Evolutionary conservation across 1,284 basidiomycete genomes (phyloP).

Genomic region (Cryptococcus wingfieldii): DNA sequence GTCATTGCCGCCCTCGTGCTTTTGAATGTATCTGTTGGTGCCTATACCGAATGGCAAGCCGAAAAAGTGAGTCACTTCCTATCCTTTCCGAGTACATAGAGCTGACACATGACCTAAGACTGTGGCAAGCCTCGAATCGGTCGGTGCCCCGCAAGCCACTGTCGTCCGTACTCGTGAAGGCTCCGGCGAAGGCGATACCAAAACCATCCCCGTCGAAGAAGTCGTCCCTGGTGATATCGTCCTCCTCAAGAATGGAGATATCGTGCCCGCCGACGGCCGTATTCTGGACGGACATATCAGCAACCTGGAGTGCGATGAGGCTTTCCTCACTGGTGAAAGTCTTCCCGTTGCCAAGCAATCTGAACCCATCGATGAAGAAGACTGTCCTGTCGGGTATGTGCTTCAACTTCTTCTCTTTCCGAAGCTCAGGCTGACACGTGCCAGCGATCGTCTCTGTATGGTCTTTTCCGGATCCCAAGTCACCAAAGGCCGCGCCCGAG

Average conservation of each 20-base stretch:
- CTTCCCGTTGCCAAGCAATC: conserved; percentile 61
- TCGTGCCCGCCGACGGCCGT: conserved; percentile 60
- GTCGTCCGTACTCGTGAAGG: conserved; percentile 52
- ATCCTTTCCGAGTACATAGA: no score
- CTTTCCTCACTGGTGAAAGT: conserved; percentile 62
- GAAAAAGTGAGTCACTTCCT: conserved; percentile 37
- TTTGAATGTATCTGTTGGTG: conserved; percentile 54
- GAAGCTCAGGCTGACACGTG: neutral
- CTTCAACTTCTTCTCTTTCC: neutral
- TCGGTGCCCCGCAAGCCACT: conserved; percentile 58
- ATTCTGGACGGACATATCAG: conserved; percentile 48
- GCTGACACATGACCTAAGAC: conserved; percentile 26
- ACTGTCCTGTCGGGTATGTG: conserved; percentile 53
- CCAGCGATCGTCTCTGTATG: conserved; percentile 41
- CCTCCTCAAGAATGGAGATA: conserved; percentile 57
- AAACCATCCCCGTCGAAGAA: conserved; percentile 56
- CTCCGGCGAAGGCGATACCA: conserved; percentile 40
- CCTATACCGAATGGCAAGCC: conserved; percentile 50
- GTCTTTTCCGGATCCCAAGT: conserved; percentile 60
- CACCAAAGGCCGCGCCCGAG: conserved; percentile 62
- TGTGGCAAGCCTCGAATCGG: conserved; percentile 48
- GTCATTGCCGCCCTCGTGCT: conserved; percentile 62
- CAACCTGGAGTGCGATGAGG: conserved; percentile 61
- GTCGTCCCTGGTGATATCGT: conserved; percentile 64
- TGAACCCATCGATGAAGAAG: conserved; percentile 47